Evolutionary conservation across 2,329 filamentous ascomycete genomes (phyloP), one percentile per base, ranked within the genome.

Genomic region (Endothia cerciana): DNA sequence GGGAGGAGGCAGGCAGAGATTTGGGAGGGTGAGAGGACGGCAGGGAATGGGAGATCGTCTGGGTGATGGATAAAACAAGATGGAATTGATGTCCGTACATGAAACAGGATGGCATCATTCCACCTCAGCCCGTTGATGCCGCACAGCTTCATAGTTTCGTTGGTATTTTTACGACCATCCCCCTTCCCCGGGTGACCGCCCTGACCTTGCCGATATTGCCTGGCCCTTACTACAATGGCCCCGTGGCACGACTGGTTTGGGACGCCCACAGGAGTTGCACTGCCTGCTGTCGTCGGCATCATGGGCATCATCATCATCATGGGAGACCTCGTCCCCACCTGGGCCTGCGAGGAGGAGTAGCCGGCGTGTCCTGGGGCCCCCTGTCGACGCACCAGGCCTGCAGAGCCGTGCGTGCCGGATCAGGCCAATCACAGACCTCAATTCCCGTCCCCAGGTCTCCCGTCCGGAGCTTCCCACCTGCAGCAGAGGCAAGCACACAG

Each of bases 361-460:
- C 22, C 55, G 55, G 55, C 55, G 22, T 22, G n/a, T 4, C 22
- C 55, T 40, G 22, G 55, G 33, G 11, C n/a, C 13, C 55, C 55
- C 55, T 58, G 55, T 28, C 22, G 4, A 40, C 6, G 33, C 36
- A 22, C 36, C 30, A 33, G 41, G 59, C 43, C 41, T 51, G 45
- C 40, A 43, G 40, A 61, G 45, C 60, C 60, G 47, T 62, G 47
- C 22, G 36, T 36, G 60, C 60, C 60, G 60, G 25, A 28, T 47
- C 33, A 15, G n/a, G 5, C 60, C 47, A 43, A 62, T 60, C 30
- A 60, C 11, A 25, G 11, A 1, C 10, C 15, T 25, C 58, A 60
- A 60, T 60, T 60, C 25, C 17, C 7, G 17, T 59, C 45, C 36
- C 60, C 60, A 62, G 47, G 36, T 41, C 47, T 51, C 30, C 36